These are phyloP conservation scores for Symbiodinium natans DNA, from an alignment of 73 alveolate species.

Conservation along the genomic window DNA sequence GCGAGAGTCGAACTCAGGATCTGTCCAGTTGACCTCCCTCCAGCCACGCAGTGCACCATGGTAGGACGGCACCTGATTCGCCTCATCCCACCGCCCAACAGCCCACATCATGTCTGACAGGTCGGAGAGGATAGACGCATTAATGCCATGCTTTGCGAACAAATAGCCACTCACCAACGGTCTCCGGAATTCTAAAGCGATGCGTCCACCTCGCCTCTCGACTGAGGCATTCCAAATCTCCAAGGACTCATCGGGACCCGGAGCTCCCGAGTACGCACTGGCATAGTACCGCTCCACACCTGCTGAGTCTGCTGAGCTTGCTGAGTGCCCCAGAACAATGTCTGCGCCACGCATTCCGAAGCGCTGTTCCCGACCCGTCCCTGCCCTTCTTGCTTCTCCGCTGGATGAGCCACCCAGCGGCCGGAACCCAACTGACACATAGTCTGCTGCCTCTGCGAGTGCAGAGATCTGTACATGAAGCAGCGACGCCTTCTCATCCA, in stretches of 20 bases:
- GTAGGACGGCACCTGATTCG: conserved; percentile 17
- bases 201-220: background rate
- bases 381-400: conserved; percentile 11
- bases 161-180: conserved; percentile 66
- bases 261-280: conserved; percentile 56
- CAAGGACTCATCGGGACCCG: conserved; percentile 30
- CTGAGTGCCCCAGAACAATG: conserved; percentile 49
- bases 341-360: conserved; percentile 88
- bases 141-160: conserved; percentile 8
- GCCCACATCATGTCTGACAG: conserved; percentile 83
- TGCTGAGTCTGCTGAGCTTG: background rate
- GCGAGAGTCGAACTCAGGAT: conserved; percentile 67
- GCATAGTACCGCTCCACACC: conserved; percentile 62
- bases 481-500: conserved; percentile 6
- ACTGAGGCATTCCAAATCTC: conserved; percentile 4
- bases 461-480: conserved; percentile 64
- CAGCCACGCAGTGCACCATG: conserved; percentile 47
- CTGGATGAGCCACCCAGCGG: conserved; percentile 85
- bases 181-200: conserved; percentile 47
- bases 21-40: conserved; percentile 78
- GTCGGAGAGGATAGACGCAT: conserved; percentile 51
- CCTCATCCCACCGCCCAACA: conserved; percentile 39
- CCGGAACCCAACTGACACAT: conserved; percentile 66
- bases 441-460: background rate
- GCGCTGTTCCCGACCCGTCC: conserved; percentile 77